Conservation (phyloP, 352 stramenopile genomes). For the Phytophthora gonapodyides region DNA sequence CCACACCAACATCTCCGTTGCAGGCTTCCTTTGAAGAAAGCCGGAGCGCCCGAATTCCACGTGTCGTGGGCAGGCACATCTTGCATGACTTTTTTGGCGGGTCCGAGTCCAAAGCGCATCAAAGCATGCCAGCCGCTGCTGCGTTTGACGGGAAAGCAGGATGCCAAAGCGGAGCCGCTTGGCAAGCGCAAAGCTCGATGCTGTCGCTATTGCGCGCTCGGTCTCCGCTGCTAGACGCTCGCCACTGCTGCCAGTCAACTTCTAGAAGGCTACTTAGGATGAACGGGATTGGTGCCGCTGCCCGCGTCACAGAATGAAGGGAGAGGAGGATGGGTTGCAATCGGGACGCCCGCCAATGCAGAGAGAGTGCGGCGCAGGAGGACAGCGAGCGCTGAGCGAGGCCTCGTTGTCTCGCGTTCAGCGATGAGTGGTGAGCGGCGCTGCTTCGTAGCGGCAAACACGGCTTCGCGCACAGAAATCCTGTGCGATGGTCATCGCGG, state of each 20-base stretch:
- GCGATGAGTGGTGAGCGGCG: constrained; percentile 12
- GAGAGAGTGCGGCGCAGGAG: constrained; percentile 28
- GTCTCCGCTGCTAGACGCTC: background rate
- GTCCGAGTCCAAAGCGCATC: background rate
- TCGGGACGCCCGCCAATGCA: constrained; percentile 19
- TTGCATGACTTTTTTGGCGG: constrained; percentile 16
- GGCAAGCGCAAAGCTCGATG: background rate
- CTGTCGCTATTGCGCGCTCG: no score
- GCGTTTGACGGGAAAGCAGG: no score
- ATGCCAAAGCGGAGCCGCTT: no score
- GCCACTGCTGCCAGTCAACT: background rate
- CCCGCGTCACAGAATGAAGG: constrained; percentile 20
- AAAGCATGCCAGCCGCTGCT: no score
- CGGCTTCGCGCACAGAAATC: constrained; percentile 27
- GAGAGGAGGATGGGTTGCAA: constrained; percentile 20
- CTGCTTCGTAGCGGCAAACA: constrained; percentile 15
- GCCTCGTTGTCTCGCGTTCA: constrained; percentile 14
- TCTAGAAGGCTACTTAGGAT: background rate
- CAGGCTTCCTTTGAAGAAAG: constrained; percentile 18
- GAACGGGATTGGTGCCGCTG: constrained; percentile 14
- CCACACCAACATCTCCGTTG: constrained; percentile 15
- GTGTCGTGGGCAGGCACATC: constrained; percentile 22
- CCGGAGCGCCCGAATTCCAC: constrained; percentile 25
- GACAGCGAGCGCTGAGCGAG: constrained; percentile 9
- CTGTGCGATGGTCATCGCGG: background rate